Evolutionary conservation across 2,329 filamentous ascomycete species (phyloP).

Genomic region (Fonsecaea monophora): DNA sequence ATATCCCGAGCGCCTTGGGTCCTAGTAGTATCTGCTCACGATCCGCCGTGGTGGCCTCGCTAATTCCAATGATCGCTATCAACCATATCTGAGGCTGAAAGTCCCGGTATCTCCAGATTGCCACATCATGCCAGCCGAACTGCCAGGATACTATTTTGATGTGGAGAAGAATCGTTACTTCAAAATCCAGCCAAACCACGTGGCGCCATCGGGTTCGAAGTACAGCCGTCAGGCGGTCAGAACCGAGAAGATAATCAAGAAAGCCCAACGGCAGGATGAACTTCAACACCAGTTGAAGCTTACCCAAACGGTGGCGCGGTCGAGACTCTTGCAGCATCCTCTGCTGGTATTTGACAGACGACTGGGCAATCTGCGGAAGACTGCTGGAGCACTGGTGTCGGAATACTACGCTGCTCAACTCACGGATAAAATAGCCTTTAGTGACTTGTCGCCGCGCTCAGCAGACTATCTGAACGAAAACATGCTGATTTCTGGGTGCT

Average conservation of each 20-base stretch:
- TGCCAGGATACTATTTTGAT: slow-evolving; percentile 34
- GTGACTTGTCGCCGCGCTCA: background rate
- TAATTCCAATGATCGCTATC: background rate
- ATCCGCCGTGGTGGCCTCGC: background rate
- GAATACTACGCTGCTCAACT: slow-evolving; percentile 32
- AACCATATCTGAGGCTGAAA: background rate
- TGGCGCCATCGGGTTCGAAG: slow-evolving; percentile 53
- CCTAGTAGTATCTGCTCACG: background rate
- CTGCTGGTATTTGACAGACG: slow-evolving; percentile 31
- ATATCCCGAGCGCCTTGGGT: background rate
- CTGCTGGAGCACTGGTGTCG: slow-evolving; percentile 5
- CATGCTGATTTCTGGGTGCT: background rate
- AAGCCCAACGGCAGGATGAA: slow-evolving; percentile 39
- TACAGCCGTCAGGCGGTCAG: slow-evolving; percentile 68
- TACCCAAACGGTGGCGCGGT: slow-evolving; percentile 27
- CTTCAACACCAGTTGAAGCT: slow-evolving; percentile 4
- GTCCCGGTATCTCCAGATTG: background rate
- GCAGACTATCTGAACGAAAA: background rate
- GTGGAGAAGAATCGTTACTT: slow-evolving; percentile 59
- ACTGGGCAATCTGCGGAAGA: slow-evolving; percentile 23
- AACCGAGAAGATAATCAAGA: slow-evolving; percentile 58
- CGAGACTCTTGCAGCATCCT: slow-evolving; percentile 35
- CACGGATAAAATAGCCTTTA: background rate
- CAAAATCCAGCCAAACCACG: slow-evolving; percentile 64
- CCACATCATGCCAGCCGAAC: slow-evolving; percentile 37